Evolutionary conservation across 371 early-diverging fungal genomes (phyloP).

Genomic region (Haplosporangium sp.): DNA sequence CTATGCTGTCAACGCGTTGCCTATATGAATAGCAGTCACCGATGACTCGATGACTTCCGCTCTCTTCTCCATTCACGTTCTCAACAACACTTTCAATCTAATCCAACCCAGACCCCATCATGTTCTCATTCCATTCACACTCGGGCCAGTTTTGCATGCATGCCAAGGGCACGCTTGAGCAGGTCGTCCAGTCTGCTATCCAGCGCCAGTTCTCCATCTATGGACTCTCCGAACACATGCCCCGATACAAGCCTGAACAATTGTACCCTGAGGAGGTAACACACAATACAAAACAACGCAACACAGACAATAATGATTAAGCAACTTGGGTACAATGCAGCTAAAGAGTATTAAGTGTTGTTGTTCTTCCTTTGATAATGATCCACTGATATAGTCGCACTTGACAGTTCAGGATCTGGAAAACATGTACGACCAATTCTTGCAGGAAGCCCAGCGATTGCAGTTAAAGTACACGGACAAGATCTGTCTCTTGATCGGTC

Average conservation of each 20-base stretch:
- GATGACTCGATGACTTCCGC: background rate
- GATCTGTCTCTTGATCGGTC: constrained; percentile 84
- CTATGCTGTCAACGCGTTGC: too few relatives aligned
- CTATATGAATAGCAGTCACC: too few relatives aligned
- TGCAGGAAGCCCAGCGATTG: constrained; percentile 78
- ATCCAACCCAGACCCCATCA: constrained; percentile 56
- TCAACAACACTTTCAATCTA: background rate
- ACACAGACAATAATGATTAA: background rate
- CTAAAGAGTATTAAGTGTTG: too few relatives aligned
- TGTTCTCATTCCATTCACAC: constrained; percentile 84
- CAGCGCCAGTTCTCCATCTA: constrained; percentile 69
- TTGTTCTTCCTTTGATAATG: background rate
- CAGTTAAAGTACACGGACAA: constrained; percentile 66
- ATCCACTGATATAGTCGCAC: constrained; percentile 57
- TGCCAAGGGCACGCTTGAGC: constrained; percentile 80
- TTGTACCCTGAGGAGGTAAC: constrained; percentile 85
- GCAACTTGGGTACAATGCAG: background rate
- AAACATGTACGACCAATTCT: constrained; percentile 66
- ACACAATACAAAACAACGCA: too few relatives aligned
- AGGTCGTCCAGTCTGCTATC: constrained; percentile 79
- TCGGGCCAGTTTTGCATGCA: constrained; percentile 90
- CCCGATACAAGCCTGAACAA: constrained; percentile 71
- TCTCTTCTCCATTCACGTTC: background rate
- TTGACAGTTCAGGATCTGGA: constrained; percentile 70
- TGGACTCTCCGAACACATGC: constrained; percentile 89